Evolutionary conservation across 1,284 basidiomycete species (phyloP).

Genomic region (Cryptococcus jaspeensis): DNA sequence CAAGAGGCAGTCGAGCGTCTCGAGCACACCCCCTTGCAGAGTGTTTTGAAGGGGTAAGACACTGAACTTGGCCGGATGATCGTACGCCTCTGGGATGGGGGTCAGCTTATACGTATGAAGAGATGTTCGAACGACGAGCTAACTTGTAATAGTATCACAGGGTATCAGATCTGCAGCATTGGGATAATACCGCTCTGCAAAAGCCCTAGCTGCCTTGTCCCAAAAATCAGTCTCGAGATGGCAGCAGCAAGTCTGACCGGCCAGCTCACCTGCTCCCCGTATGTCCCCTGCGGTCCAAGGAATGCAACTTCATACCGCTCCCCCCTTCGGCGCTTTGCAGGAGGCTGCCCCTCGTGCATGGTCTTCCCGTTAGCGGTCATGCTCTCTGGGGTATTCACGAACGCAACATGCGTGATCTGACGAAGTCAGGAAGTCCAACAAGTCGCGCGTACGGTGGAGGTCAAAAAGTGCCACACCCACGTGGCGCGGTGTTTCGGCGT

Average conservation of each 20-base stretch:
- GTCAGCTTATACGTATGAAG: no score
- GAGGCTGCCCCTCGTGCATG: neutral
- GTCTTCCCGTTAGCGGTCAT: neutral
- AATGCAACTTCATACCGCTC: conserved; percentile 30
- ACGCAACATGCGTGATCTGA: no score
- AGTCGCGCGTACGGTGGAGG: neutral
- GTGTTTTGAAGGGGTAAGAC: conserved; percentile 51
- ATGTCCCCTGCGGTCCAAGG: conserved; percentile 50
- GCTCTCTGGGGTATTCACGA: neutral
- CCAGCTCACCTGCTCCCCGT: conserved; percentile 44
- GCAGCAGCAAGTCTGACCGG: neutral
- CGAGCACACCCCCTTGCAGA: conserved; percentile 47
- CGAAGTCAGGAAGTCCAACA: no score
- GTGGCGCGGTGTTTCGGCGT: neutral
- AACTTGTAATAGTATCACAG: conserved; percentile 36
- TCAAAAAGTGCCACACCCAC: neutral
- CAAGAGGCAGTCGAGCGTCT: conserved; percentile 45
- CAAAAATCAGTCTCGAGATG: neutral
- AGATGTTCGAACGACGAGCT: no score
- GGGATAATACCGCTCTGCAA: conserved; percentile 14
- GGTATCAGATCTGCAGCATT: conserved; percentile 26
- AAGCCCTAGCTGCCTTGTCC: conserved; percentile 21
- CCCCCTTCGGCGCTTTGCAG: neutral
- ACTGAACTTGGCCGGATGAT: conserved; percentile 23
- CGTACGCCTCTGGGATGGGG: conserved; percentile 28